A percentile compares a stretch with the other conserved stretches of the same genome.
Conservation (phyloP, 192 early-diverging fungal species). For the Chytriomyces sp. region DNA sequence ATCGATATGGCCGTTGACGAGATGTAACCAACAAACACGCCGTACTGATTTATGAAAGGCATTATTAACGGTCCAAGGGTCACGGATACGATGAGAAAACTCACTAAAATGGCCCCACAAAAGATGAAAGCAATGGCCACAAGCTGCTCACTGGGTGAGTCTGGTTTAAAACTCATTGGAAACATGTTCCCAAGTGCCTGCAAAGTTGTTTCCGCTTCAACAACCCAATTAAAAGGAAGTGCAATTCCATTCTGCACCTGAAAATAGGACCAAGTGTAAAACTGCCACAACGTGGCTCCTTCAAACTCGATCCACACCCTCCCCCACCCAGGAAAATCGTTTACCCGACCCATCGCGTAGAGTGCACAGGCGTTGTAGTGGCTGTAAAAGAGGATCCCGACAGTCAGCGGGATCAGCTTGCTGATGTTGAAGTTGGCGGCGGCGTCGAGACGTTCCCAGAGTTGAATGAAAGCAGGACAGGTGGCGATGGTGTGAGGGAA, state of each 20-base stretch:
- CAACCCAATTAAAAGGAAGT: neutral
- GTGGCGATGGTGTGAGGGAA: too few species aligned
- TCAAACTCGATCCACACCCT: neutral
- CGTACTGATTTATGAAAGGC: neutral
- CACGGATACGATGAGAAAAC: neutral
- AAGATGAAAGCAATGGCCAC: neutral
- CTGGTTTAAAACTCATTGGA: neutral
- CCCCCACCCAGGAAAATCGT: neutral
- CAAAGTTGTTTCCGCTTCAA: constrained; percentile 1
- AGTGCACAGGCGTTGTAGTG: constrained; percentile 8
- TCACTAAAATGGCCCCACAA: neutral
- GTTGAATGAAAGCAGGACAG: too few species aligned
- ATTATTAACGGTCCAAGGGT: neutral
- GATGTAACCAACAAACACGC: neutral
- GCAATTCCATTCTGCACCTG: neutral
- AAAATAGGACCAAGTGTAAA: neutral
- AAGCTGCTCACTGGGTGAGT: neutral
- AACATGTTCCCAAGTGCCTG: constrained; percentile 17
- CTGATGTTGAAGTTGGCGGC: neutral
- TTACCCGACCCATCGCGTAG: neutral
- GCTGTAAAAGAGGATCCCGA: neutral
- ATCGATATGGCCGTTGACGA: constrained; percentile 5
- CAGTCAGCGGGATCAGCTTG: neutral
- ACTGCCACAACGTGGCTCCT: neutral
- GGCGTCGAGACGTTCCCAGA: neutral